A percentile compares a stretch with the other conserved stretches of the same genome.
phyloP scores from a whole-genome alignment of 371 early-diverging fungal genomes.

The Mucor indicus region DNA sequence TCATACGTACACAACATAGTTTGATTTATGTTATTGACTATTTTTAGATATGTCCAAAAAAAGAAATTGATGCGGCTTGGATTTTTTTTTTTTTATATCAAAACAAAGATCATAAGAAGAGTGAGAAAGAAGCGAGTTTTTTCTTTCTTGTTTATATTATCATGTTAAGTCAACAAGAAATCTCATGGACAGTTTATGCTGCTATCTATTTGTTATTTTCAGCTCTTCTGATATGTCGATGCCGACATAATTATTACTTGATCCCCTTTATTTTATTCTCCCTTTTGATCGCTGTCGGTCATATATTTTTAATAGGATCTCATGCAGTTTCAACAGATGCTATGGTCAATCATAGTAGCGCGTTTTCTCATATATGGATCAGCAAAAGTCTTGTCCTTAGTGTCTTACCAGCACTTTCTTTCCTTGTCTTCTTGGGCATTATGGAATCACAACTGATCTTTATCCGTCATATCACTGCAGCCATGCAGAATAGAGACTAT shows the following conservation, averaged over 20 bases:
- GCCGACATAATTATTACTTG: slow-evolving; percentile 21
- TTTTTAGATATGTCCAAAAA: not conserved
- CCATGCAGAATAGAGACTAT: slow-evolving; percentile 19
- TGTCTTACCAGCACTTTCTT: slow-evolving; percentile 11
- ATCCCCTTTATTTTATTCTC: slow-evolving; percentile 27
- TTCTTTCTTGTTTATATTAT: not conserved
- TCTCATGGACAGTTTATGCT: slow-evolving; percentile 30
- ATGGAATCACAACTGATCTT: slow-evolving; percentile 24
- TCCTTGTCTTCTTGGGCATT: slow-evolving; percentile 14
- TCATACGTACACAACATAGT: not conserved
- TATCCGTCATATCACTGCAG: slow-evolving; percentile 18
- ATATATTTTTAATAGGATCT: not conserved
- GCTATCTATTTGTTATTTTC: slow-evolving; percentile 17
- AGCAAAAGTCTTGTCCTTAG: slow-evolving; percentile 10
- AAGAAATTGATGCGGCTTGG: too few species aligned
- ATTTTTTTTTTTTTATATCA: not conserved
- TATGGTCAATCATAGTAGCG: not conserved
- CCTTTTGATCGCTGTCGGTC: slow-evolving; percentile 4
- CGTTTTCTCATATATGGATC: slow-evolving; percentile 6
- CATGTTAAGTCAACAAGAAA: slow-evolving; percentile 28
- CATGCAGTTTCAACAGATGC: not conserved
- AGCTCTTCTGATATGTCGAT: slow-evolving; percentile 11
- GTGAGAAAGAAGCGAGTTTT: not conserved
- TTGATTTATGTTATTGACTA: too few species aligned
- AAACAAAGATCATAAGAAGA: not conserved